Conservation (phyloP, 2,329 filamentous ascomycete genomes). For the Trichoderma lentiforme region DNA sequence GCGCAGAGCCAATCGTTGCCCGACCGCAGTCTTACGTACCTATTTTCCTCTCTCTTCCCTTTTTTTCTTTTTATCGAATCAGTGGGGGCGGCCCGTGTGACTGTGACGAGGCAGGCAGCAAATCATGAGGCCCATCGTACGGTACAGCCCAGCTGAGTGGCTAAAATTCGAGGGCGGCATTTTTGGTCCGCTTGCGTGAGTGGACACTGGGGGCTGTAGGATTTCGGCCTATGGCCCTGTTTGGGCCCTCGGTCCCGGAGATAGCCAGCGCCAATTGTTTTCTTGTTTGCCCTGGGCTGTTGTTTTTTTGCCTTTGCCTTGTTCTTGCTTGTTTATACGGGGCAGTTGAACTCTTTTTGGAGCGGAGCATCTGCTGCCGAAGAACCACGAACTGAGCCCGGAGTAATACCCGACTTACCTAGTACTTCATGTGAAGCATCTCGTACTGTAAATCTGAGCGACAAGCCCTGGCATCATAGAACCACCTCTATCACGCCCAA, state of each 20-base stretch:
- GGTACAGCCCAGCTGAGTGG: conserved; percentile 17
- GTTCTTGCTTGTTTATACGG: background rate
- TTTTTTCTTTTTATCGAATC: background rate
- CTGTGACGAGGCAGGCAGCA: background rate
- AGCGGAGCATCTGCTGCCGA: background rate
- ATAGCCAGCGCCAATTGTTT: background rate
- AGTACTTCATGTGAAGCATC: background rate
- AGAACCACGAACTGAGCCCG: background rate
- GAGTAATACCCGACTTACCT: background rate
- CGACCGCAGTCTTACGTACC: background rate
- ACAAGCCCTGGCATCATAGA: background rate
- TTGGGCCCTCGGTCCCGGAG: background rate
- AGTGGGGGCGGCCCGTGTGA: background rate
- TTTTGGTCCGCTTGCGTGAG: background rate
- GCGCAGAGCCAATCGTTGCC: background rate
- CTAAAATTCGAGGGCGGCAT: conserved; percentile 14
- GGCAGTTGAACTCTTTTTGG: background rate
- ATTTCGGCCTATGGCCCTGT: conserved; percentile 9
- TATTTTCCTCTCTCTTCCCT: background rate
- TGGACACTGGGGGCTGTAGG: conserved; percentile 7
- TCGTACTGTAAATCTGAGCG: background rate
- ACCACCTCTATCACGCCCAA: background rate
- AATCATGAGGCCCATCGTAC: conserved; percentile 13
- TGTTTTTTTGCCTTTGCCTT: background rate
- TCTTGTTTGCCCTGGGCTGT: background rate